Evolutionary conservation across 371 early-diverging fungal genomes (phyloP).

Genomic region (Mortierella sp.): DNA sequence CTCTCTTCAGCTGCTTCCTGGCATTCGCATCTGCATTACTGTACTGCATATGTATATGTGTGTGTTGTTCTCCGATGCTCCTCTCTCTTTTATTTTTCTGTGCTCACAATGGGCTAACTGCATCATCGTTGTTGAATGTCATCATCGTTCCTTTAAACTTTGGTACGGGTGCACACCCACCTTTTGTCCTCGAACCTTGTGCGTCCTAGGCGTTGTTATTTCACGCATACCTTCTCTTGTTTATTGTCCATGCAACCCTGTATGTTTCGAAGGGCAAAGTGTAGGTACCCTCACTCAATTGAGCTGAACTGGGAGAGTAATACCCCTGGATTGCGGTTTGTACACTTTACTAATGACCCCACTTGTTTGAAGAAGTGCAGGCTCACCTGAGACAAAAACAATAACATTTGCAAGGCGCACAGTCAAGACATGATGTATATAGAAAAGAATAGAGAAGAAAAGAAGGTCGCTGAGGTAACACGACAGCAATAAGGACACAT

Average conservation of each 20-base stretch:
- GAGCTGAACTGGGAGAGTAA: neutral
- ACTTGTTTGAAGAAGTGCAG: neutral
- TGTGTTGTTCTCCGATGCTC: neutral
- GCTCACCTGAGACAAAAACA: neutral
- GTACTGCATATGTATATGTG: neutral
- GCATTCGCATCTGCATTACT: neutral
- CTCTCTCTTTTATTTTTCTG: neutral
- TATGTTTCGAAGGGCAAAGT: neutral
- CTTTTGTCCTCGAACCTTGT: neutral
- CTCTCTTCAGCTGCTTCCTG: neutral
- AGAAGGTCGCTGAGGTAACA: no score
- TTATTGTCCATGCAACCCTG: neutral
- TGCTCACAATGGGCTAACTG: neutral
- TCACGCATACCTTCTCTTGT: neutral
- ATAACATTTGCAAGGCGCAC: neutral
- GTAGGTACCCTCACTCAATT: neutral
- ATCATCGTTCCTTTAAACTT: neutral
- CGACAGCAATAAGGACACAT: no score
- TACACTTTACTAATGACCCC: no score
- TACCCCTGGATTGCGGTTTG: neutral
- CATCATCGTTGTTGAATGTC: neutral
- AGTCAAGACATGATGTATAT: neutral
- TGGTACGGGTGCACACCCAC: constrained; percentile 2
- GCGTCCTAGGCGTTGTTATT: neutral
- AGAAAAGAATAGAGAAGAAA: neutral